phyloP scores from a whole-genome alignment of 148 eudicot species.

The Mesembryanthemum crystallinum region DNA sequence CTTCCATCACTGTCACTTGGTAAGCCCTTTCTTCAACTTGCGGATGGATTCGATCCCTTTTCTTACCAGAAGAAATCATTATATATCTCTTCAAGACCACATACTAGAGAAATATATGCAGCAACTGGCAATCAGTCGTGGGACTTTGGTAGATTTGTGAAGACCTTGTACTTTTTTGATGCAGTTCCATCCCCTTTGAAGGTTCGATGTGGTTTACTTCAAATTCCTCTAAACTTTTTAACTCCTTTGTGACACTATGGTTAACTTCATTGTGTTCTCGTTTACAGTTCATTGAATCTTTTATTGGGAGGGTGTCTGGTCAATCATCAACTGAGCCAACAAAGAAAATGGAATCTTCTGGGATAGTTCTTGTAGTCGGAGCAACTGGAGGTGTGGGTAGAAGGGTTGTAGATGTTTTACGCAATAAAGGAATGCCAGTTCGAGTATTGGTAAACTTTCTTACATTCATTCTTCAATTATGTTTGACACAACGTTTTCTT shows the following conservation, averaged over 20 bases:
- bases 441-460: slow-evolving; percentile 61
- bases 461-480: not conserved
- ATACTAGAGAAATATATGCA: slow-evolving; percentile 44
- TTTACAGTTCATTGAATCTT: slow-evolving; percentile 62
- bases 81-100: slow-evolving; percentile 40
- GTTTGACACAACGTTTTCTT: not conserved
- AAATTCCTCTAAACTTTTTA: slow-evolving; percentile 6
- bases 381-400: slow-evolving; percentile 99
- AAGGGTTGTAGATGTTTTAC: slow-evolving; percentile 82
- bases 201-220: slow-evolving; percentile 40
- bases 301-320: slow-evolving; percentile 61
- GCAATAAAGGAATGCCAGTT: slow-evolving; percentile 69
- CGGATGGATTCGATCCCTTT: slow-evolving; percentile 31
- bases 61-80: slow-evolving; percentile 31
- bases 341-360: slow-evolving; percentile 72
- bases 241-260: slow-evolving; percentile 12
- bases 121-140: slow-evolving; percentile 78
- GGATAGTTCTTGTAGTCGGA: slow-evolving; percentile 75
- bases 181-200: slow-evolving; percentile 87
- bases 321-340: slow-evolving; percentile 60
- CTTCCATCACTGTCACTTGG: slow-evolving; percentile 46
- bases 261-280: slow-evolving; percentile 7
- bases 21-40: slow-evolving; percentile 58
- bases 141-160: slow-evolving; percentile 90
- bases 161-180: slow-evolving; percentile 85